Percentiles rank a stretch among this genome's conserved stretches.
Conservation (phyloP, 2,329 filamentous ascomycete species). For the Cordyceps cateniannulata region DNA sequence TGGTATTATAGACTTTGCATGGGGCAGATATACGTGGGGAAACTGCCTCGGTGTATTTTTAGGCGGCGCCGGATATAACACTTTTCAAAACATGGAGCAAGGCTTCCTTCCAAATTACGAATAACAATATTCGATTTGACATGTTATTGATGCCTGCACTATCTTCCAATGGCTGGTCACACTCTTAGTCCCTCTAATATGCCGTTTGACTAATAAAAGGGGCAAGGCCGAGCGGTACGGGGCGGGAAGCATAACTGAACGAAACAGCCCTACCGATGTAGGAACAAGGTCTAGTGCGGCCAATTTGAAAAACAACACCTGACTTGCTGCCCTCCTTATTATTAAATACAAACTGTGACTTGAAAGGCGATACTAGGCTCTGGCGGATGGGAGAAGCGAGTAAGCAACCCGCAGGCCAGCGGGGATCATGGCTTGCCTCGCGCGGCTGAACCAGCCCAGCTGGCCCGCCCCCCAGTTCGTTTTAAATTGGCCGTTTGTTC, state of each 20-base stretch:
- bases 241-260: neutral
- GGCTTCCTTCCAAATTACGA: too few relatives aligned
- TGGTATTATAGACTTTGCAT: neutral
- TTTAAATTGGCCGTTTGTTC: neutral
- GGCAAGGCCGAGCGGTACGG: neutral
- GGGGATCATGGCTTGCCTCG: neutral
- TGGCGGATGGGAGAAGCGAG: neutral
- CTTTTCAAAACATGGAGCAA: neutral
- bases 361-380: neutral
- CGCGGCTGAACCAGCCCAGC: conserved; percentile 11
- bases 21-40: neutral
- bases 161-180: neutral
- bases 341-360: neutral
- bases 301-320: neutral
- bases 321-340: neutral
- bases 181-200: neutral
- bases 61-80: neutral
- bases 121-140: neutral
- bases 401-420: neutral
- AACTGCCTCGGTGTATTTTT: neutral
- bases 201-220: neutral
- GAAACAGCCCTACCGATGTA: neutral
- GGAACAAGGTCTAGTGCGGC: neutral
- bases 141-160: neutral
- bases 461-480: neutral